These are phyloP conservation scores for Tetraselmis chui DNA, from an alignment of 139 green algal species.

Conservation along the genomic window DNA sequence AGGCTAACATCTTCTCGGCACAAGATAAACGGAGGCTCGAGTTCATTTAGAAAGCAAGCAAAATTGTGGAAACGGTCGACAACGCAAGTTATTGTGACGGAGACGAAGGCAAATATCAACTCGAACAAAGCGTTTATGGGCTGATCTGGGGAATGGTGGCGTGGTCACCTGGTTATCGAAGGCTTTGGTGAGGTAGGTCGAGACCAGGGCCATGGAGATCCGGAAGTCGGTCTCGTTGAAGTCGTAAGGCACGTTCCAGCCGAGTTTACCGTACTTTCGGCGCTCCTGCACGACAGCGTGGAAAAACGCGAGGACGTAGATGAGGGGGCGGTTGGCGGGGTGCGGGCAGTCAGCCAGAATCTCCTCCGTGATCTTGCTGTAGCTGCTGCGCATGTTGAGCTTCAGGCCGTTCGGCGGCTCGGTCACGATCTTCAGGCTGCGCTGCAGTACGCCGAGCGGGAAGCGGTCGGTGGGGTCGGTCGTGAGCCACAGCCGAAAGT, in stretches of 20 bases:
- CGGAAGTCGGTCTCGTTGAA: conserved; percentile 93
- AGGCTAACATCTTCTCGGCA: too few relatives aligned
- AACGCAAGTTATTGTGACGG: too few relatives aligned
- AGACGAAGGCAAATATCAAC: too few relatives aligned
- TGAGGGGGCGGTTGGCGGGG: conserved; percentile 64
- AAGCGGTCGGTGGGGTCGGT: conserved; percentile 74
- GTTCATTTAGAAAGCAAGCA: too few relatives aligned
- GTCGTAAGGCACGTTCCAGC: conserved; percentile 89
- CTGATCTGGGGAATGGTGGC: background rate
- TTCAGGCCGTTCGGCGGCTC: conserved; percentile 87
- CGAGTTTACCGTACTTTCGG: conserved; percentile 87
- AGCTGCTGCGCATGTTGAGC: conserved; percentile 81
- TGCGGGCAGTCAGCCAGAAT: conserved; percentile 68
- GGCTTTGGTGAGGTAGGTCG: conserved; percentile 74
- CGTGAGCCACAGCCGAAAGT: conserved; percentile 82
- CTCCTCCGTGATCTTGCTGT: conserved; percentile 80
- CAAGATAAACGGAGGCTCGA: too few relatives aligned
- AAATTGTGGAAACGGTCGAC: too few relatives aligned
- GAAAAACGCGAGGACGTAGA: conserved; percentile 86
- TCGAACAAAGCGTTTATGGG: conserved; percentile 1
- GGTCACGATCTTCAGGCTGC: conserved; percentile 74
- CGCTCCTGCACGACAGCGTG: conserved; percentile 84
- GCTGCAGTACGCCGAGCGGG: conserved; percentile 71
- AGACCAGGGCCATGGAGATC: conserved; percentile 76
- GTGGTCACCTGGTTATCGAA: conserved; percentile 33